Evolutionary conservation across 345 rosid species (phyloP), one percentile per base, ranked within the genome.

Genomic region (Citrus maxima): DNA sequence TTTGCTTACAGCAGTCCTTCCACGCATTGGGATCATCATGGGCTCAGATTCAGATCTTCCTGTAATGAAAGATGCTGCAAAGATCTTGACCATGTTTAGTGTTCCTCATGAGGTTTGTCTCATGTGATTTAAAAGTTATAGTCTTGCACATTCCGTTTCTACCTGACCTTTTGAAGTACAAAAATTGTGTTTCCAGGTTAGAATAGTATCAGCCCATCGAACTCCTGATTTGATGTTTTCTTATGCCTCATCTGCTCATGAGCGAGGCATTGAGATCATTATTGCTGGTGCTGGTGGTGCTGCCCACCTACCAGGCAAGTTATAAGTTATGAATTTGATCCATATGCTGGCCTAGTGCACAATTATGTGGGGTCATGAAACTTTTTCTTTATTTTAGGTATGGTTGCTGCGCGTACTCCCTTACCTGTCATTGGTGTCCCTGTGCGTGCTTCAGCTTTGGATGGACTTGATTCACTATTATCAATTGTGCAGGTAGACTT

Each of bases 271-370:
- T 80, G 95, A 92, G 74, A 84, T 96, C 62, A 94, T 94, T 80
- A 92, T 96, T 67, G 98, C 98, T 56, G 99, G 98, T 72, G 99
- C 99, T 80, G 98, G 99, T 81, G 99, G 98, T 71, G 98, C 99
- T 64, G 98, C 98, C 62, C 99, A 96, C 87, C 88, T 96, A 74
- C 98, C 98, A 82, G 97, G 98, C 72, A 71, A 87, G 88, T 83
- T 55, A 9, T 32, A 60, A 8, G 28, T n/a, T 25, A 67, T 6
- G 51, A 46, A 46, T 46, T 46, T 46, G 9, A 27, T 67, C 10
- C 28, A 66, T 30, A 25, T 67, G 32, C 25, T 58, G 5, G 72
- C 61, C 12, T 1, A 5, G 24, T 30, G 46, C 63, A 70, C 66
- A 37, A 46, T 32, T 74, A 18, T n/a, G 3, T 76, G 40, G 19